Conservation (phyloP, 2,329 filamentous ascomycete genomes). For the Penicillium psychrosexuale region DNA sequence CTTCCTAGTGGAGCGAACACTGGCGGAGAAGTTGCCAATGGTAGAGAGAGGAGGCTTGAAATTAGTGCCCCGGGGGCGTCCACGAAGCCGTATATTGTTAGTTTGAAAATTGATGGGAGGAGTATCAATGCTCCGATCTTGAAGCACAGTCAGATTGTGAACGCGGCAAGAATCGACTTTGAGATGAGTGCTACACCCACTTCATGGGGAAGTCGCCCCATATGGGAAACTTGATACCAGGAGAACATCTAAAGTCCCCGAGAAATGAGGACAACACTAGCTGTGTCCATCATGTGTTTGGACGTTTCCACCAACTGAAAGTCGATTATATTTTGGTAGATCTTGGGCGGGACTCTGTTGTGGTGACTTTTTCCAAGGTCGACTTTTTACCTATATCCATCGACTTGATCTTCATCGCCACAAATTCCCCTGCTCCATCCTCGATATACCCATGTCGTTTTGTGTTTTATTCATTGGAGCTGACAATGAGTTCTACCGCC, state of each 20-base stretch:
- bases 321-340: too few species aligned
- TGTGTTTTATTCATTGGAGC: neutral
- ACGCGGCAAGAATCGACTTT: slow-evolving; percentile 42
- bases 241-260: neutral
- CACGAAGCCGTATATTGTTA: slow-evolving; percentile 42
- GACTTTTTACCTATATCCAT: neutral
- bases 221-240: slow-evolving; percentile 1
- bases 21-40: slow-evolving; percentile 23
- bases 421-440: neutral
- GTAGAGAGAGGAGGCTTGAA: slow-evolving; percentile 28
- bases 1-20: slow-evolving; percentile 35
- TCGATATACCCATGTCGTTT: neutral
- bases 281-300: too few species aligned
- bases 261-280: neutral
- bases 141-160: slow-evolving; percentile 42
- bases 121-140: slow-evolving; percentile 35
- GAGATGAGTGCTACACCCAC: slow-evolving; percentile 46
- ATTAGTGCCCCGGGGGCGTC: slow-evolving; percentile 45
- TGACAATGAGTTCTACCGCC: neutral
- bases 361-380: neutral
- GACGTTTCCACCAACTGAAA: neutral
- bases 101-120: slow-evolving; percentile 43
- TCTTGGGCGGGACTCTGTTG: neutral
- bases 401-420: neutral
- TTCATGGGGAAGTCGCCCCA: slow-evolving; percentile 27